Evolutionary conservation across 1,139 yeast species (phyloP).

Genomic region (Kazachstania sp.): DNA sequence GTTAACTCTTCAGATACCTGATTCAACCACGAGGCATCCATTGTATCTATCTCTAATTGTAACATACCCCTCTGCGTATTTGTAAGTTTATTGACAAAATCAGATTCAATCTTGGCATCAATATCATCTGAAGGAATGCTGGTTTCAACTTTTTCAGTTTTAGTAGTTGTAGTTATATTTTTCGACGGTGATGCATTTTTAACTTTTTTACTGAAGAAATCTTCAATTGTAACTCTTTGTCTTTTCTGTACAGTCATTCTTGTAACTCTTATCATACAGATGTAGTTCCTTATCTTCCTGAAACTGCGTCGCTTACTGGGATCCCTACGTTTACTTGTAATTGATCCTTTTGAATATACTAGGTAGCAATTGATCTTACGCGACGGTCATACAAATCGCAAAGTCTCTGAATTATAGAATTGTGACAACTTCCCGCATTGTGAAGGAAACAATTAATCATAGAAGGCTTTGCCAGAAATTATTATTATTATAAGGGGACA

Average conservation of each 20-base stretch:
- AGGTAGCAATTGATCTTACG: too few species aligned
- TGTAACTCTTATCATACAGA: neutral
- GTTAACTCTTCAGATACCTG: slow-evolving; percentile 62
- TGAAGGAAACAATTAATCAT: too few species aligned
- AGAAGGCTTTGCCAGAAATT: too few species aligned
- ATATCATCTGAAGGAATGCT: too few species aligned
- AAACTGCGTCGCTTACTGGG: too few species aligned
- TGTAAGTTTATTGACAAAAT: neutral
- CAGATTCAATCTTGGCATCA: neutral
- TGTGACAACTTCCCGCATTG: too few species aligned
- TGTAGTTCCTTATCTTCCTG: too few species aligned
- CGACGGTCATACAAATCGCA: neutral
- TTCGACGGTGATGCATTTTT: neutral
- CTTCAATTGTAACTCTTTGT: slow-evolving; percentile 3
- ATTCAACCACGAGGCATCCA: slow-evolving; percentile 74
- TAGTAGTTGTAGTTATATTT: neutral
- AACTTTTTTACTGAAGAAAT: slow-evolving; percentile 3
- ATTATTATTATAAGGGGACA: too few species aligned
- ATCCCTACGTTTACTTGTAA: too few species aligned
- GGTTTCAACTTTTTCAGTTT: neutral
- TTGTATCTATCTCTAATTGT: slow-evolving; percentile 55
- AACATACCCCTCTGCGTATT: slow-evolving; percentile 37
- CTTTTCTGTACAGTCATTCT: slow-evolving; percentile 4
- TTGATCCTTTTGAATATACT: too few species aligned
- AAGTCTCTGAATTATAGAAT: neutral